phyloP scores from a whole-genome alignment of 495 filamentous ascomycete species.

The Clohesyomyces aquaticus region DNA sequence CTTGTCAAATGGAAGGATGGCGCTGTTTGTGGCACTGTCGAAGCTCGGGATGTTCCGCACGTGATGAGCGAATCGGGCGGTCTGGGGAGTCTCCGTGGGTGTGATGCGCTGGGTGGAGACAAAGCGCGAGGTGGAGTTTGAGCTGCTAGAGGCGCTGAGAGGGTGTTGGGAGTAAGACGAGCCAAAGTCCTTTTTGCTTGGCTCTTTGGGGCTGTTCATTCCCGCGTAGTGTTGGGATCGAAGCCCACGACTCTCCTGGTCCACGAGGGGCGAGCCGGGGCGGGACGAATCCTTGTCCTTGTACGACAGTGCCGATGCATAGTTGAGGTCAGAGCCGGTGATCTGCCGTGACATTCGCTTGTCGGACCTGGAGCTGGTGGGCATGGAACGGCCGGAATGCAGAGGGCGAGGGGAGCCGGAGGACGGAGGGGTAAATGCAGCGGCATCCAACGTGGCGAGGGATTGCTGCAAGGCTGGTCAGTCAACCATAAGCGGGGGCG shows the following conservation, averaged over 20 bases:
- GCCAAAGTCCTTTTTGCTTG: constrained; percentile 55
- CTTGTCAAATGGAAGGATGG: constrained; percentile 76
- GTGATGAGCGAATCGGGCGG: constrained; percentile 52
- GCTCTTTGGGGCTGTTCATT: constrained; percentile 57
- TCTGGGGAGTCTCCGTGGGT: constrained; percentile 48
- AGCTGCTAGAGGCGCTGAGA: constrained; percentile 24
- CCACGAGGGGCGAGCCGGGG: constrained; percentile 71
- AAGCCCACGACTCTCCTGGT: constrained; percentile 54
- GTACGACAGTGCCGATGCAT: constrained; percentile 49
- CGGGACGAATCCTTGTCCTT: constrained; percentile 62
- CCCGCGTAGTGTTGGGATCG: constrained; percentile 54
- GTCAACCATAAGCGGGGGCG: constrained; percentile 20
- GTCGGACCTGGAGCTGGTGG: constrained; percentile 58
- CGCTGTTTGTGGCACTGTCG: constrained; percentile 62
- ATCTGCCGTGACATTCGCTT: constrained; percentile 75
- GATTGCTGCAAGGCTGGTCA: constrained; percentile 60
- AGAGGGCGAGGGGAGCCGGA: constrained; percentile 67
- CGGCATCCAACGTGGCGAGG: constrained; percentile 66
- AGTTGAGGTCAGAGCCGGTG: constrained; percentile 40
- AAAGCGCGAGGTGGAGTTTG: constrained; percentile 19
- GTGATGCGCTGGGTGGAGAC: constrained; percentile 25
- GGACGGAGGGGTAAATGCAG: constrained; percentile 64
- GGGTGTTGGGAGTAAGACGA: constrained; percentile 57
- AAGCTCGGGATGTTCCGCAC: constrained; percentile 70
- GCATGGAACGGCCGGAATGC: constrained; percentile 52